Evolutionary conservation across 73 alveolate species (phyloP).

Genomic region (Halteria grandinella): DNA sequence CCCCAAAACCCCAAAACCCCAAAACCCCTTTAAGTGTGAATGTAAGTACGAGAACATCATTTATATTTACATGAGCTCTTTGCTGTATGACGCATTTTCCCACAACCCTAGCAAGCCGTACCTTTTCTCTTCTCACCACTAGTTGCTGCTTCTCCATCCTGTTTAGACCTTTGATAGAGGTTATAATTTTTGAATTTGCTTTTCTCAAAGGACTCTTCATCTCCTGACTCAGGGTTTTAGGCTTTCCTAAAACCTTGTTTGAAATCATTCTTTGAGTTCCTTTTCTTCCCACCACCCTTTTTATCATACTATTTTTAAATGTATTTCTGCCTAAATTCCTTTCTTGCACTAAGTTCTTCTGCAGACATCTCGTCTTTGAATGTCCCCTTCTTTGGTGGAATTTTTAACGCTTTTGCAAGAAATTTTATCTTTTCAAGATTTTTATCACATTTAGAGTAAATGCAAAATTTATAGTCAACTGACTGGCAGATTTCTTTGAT

Average conservation of each 20-base stretch:
- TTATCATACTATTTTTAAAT: too few relatives aligned
- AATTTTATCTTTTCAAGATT: background rate
- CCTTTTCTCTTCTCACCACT: constrained; percentile 57
- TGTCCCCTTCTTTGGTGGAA: constrained; percentile 35
- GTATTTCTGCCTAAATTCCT: too few relatives aligned
- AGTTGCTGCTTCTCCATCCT: constrained; percentile 34
- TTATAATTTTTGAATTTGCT: too few relatives aligned
- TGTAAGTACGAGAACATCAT: too few relatives aligned
- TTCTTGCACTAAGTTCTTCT: too few relatives aligned
- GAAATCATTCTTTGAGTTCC: background rate
- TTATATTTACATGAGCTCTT: too few relatives aligned
- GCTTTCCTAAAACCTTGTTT: too few relatives aligned
- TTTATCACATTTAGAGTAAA: background rate
- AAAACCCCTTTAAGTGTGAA: too few relatives aligned
- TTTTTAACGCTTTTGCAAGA: constrained; percentile 9
- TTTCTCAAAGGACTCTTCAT: background rate
- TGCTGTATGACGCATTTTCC: constrained; percentile 28
- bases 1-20: too few relatives aligned
- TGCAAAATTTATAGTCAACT: constrained; percentile 16
- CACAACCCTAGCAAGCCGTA: constrained; percentile 17
- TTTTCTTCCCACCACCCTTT: background rate
- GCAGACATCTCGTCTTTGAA: constrained; percentile 14
- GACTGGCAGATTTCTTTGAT: background rate
- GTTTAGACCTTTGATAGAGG: background rate
- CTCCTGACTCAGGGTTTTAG: too few relatives aligned